Evolutionary conservation across 352 stramenopile species (phyloP), one percentile per base, ranked within the genome.

Genomic region (Thraustochytrium aureum): DNA sequence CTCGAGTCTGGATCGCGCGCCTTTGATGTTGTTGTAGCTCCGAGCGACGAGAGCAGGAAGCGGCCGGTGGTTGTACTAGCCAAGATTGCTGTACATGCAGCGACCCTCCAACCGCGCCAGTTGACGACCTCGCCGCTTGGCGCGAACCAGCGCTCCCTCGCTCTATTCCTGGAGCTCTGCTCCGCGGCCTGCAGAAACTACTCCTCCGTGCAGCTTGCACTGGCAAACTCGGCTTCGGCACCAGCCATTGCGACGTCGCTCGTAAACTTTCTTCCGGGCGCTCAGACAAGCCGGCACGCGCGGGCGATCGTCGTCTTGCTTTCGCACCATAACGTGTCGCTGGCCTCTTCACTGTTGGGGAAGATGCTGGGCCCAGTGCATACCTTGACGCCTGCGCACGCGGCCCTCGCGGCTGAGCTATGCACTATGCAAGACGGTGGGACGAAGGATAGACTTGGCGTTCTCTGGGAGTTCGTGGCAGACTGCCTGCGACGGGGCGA

Each of bases 151-250:
- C 50, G 52, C 12, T 79, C 69, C 5, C 54, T 79, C 10, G 69
- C 69, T 7, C 59, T 79, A 2, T 79, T 79, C 50, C 38, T 79
- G 35, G 69, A 79, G 56, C 69, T 79, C 12, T 79, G 69, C 69
- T 45, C 69, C 30, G 67, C 69, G 20, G 69, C 69, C 26, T 79
- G 69, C 37, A 45, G 69, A 32, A 79, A 74, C 17, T 79, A 67
- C 33, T 17, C 4, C 17, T 6, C 50, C 0, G 69, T 79, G 32
- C 69, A 79, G 32, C 66, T 45, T 14, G 50, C 59, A 20, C 69
- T 79, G 6, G 69, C 69, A 20, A 30, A 74, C 59, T 65, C 37
- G 12, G 4, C 47, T 12, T 35, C 69, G 37, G 47, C 69, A n/a
- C 12, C 69, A 10, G 26, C 59, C 30, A 32, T 79, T 10, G 69